Conservation (phyloP, 2,329 filamentous ascomycete genomes). For the Fusarium nurragi region DNA sequence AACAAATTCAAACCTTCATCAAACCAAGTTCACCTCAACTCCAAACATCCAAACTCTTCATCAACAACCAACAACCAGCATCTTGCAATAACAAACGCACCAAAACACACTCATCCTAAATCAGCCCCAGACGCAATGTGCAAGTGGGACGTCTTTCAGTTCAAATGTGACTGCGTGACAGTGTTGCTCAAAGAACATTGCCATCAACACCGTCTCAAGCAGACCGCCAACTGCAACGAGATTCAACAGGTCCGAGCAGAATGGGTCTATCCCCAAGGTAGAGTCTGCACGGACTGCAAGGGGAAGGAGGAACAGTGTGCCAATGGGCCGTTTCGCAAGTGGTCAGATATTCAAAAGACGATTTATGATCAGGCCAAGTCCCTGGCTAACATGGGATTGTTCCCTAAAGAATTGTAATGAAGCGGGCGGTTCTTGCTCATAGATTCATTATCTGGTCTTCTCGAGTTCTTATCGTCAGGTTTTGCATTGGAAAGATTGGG, state of each 20-base stretch:
- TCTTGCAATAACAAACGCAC: not conserved
- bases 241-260: conserved; percentile 23
- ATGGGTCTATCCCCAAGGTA: conserved; percentile 24
- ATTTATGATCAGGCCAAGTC: conserved; percentile 21
- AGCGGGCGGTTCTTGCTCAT: not conserved
- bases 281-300: conserved; percentile 5
- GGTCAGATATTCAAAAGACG: conserved; percentile 11
- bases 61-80: not conserved
- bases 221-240: conserved; percentile 15
- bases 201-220: conserved; percentile 17
- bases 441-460: not conserved
- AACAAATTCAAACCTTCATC: not conserved
- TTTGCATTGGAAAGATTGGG: not conserved
- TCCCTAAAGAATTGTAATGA: not conserved
- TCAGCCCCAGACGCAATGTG: conserved; percentile 13
- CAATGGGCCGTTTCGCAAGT: not conserved
- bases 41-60: not conserved
- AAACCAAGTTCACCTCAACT: not conserved
- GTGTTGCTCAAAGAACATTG: conserved; percentile 23
- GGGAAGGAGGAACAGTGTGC: not conserved
- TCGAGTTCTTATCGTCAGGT: not conserved
- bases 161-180: conserved; percentile 16
- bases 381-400: conserved; percentile 6
- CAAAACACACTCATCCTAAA: not conserved
- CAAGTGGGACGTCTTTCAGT: conserved; percentile 29